Conservation (phyloP, 768 basidiomycete species). For the Harrya chromipes region DNA sequence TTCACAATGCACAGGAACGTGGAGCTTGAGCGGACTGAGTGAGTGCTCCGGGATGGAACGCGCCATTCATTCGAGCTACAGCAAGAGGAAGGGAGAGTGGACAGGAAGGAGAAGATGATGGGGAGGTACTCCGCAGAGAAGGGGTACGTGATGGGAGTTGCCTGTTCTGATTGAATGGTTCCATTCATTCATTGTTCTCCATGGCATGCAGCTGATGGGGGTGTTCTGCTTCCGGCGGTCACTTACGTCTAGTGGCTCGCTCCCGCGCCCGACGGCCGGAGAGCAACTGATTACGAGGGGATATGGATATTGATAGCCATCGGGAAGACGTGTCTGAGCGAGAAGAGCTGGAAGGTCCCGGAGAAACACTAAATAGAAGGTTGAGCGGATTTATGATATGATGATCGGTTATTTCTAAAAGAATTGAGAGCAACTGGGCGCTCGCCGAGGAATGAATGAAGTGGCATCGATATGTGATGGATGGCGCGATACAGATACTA, state of each 20-base stretch:
- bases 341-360: conserved; percentile 18
- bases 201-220: conserved; percentile 18
- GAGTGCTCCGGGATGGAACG: conserved; percentile 12
- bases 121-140: conserved; percentile 13
- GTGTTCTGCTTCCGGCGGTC: conserved; percentile 24
- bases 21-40: conserved; percentile 27
- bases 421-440: conserved; percentile 7
- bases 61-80: conserved; percentile 18
- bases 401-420: conserved; percentile 23
- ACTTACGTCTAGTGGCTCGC: conserved; percentile 34
- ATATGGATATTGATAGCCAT: conserved; percentile 19
- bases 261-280: conserved; percentile 28
- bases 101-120: conserved; percentile 1
- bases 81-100: conserved; percentile 5
- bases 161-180: conserved; percentile 12
- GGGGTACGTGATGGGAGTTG: conserved; percentile 10
- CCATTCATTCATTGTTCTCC: conserved; percentile 23
- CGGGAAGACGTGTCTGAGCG: conserved; percentile 14
- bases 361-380: conserved; percentile 26
- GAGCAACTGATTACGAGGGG: conserved; percentile 9
- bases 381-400: conserved; percentile 24
- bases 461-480: conserved; percentile 22
- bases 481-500: conserved; percentile 10
- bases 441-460: conserved; percentile 27
- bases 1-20: conserved; percentile 29